These are phyloP conservation scores for Alternaria metachromatica DNA, from an alignment of 2,329 filamentous ascomycete species.

Conservation along the genomic window DNA sequence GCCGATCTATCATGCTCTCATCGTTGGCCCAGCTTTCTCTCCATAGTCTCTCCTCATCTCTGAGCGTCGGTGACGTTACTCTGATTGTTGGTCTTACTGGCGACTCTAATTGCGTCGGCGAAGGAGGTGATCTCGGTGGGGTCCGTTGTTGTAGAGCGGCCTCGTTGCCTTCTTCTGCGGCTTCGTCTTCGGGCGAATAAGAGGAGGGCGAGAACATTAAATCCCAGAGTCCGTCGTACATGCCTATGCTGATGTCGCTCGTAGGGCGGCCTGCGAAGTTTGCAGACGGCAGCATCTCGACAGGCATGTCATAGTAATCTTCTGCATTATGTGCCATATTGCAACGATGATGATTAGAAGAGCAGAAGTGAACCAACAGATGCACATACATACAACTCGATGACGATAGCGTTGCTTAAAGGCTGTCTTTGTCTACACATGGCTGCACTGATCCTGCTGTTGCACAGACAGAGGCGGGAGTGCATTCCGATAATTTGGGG, in stretches of 20 bases:
- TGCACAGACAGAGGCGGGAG: constrained; percentile 4
- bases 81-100: constrained; percentile 10
- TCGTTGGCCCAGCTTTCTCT: constrained; percentile 15
- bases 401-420: neutral
- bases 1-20: constrained; percentile 9
- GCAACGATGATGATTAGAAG: neutral
- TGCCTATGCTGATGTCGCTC: constrained; percentile 33
- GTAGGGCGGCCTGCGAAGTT: constrained; percentile 33
- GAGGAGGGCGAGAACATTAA: constrained; percentile 13
- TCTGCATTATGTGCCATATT: constrained; percentile 16
- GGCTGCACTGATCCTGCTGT: constrained; percentile 2
- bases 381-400: neutral
- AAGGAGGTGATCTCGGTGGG: neutral
- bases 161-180: constrained; percentile 17
- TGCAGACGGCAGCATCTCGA: constrained; percentile 27
- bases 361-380: neutral
- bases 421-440: constrained; percentile 4
- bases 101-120: constrained; percentile 2
- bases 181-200: constrained; percentile 14
- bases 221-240: constrained; percentile 22
- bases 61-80: constrained; percentile 9
- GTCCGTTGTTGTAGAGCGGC: constrained; percentile 1
- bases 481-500: neutral
- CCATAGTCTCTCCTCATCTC: neutral
- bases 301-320: constrained; percentile 32